A percentile compares a stretch with the other conserved stretches of the same genome.
These are phyloP conservation scores for Annulohypoxylon stygium DNA, from an alignment of 495 filamentous ascomycete species.

Conservation along the genomic window DNA sequence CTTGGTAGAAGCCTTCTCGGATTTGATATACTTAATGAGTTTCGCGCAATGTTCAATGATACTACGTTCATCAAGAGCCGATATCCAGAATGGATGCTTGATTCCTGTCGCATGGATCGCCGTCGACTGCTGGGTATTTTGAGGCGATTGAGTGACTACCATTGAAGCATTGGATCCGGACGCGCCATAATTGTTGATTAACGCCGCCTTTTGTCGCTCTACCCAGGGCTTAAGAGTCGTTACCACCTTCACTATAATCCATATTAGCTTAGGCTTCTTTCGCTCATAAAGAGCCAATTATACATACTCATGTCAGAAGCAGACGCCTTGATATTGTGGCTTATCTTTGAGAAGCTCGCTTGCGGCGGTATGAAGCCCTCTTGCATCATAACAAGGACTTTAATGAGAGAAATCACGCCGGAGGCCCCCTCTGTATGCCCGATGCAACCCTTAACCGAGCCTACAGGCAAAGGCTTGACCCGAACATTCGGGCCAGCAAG, in stretches of 20 bases:
- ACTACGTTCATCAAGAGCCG: not conserved
- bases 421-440: slow-evolving; percentile 64
- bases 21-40: no score
- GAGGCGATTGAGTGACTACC: not conserved
- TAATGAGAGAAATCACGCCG: slow-evolving; percentile 53
- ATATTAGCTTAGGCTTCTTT: not conserved
- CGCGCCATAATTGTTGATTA: slow-evolving; percentile 11
- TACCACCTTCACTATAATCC: not conserved
- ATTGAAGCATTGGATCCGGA: not conserved
- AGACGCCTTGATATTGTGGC: slow-evolving; percentile 46
- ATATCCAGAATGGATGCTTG: not conserved
- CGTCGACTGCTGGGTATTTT: not conserved
- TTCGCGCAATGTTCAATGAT: no score
- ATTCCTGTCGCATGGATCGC: no score
- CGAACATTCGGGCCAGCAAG: slow-evolving; percentile 43
- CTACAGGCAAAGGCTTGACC: slow-evolving; percentile 47
- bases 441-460: slow-evolving; percentile 62
- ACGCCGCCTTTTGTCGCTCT: not conserved
- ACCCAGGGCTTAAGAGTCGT: not conserved
- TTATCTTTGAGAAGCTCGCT: slow-evolving; percentile 56
- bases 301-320: not conserved
- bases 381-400: slow-evolving; percentile 63
- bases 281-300: no score
- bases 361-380: slow-evolving; percentile 55
- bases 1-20: no score